Evolutionary conservation across 805 yeast genomes (phyloP), one percentile per base, ranked within the genome.

Genomic region (Spathaspora gorwiae): DNA sequence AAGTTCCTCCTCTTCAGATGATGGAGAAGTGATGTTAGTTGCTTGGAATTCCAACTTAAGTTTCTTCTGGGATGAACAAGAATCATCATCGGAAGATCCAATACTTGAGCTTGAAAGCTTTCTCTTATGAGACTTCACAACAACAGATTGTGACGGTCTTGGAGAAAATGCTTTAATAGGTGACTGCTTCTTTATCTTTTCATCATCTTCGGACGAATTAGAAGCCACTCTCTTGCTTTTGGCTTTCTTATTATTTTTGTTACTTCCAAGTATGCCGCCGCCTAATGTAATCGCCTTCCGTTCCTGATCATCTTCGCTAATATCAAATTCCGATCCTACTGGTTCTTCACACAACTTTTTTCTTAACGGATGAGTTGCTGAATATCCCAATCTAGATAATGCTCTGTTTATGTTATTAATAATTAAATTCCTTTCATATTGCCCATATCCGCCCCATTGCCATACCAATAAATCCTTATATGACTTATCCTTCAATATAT

Each of bases 351-450:
- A 42, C 19, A 71, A 57, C 46, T 65, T 67, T 45, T 55, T 64
- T 35, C 76, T 53, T 42, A 70, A 56, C 6, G 76, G 75, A 49
- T 71, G 75, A 8, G 75, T 67, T 35, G 66, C 73, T 57, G 65
- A 67, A 46, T 57, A 71, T 19, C 75, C 76, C 36, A 69, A 53
- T 36, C 76, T 50, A 24, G 71, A 69, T 49, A 71, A 61, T 6
- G 75, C 73, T 39, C 61, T 57, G 49, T 67, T 57, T 42, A 64
- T 57, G 51, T 69, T 70, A 37, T 60, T 54, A 24, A 65, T 48
- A 24, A 71, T 57, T 43, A 65, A 51, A 8, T 47, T 47, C 35
- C 73, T 57, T 48, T 70, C 73, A 35, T 53, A 54, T 8, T 51
- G 54, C 12, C 65, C 55, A 51, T 65, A 69, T 24, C 43, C 48